phyloP scores from a whole-genome alignment of 2,329 filamentous ascomycete species.

The Canariomyces notabilis region DNA sequence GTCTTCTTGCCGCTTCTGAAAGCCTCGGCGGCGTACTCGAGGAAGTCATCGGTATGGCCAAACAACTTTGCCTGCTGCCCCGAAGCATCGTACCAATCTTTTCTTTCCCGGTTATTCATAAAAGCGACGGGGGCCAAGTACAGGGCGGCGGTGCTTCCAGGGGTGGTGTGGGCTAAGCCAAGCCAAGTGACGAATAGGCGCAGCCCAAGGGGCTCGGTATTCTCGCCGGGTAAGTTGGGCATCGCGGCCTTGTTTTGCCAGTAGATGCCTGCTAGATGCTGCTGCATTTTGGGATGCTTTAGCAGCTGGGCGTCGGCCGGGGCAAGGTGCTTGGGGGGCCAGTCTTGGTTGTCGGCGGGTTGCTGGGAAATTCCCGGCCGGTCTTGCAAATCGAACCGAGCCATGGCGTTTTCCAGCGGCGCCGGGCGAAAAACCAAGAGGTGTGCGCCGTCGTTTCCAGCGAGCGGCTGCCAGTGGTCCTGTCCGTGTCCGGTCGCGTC shows the following conservation, averaged over 20 bases:
- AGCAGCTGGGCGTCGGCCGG: neutral
- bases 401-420: neutral
- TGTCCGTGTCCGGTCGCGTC: neutral
- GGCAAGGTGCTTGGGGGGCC: neutral
- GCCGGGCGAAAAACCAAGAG: neutral
- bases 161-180: neutral
- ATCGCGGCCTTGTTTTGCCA: neutral
- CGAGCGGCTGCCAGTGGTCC: neutral
- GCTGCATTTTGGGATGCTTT: neutral
- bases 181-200: constrained; percentile 4
- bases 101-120: neutral
- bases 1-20: neutral
- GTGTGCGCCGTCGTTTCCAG: no score
- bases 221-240: neutral
- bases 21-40: constrained; percentile 2
- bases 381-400: neutral
- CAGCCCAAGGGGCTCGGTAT: neutral
- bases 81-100: neutral
- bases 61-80: neutral
- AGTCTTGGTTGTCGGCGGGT: neutral
- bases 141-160: neutral
- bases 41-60: neutral
- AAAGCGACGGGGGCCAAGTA: constrained; percentile 1
- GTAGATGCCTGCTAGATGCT: neutral
- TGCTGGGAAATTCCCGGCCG: neutral